Conservation (phyloP, 768 basidiomycete genomes). For the Suillus decipiens region DNA sequence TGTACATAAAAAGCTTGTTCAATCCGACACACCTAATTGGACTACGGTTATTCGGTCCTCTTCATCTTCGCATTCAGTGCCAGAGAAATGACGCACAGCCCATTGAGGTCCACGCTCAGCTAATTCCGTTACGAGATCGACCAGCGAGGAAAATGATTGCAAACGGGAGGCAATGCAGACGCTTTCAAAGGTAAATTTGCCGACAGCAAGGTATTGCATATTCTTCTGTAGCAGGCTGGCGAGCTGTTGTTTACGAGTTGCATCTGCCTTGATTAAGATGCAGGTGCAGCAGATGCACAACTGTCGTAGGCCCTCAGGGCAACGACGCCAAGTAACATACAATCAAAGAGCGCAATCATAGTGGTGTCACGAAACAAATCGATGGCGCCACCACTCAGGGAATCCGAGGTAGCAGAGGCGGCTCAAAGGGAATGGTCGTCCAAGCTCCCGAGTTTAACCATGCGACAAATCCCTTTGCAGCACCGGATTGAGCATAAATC, state of each 20-base stretch:
- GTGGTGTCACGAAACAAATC: constrained; percentile 23
- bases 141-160: constrained; percentile 23
- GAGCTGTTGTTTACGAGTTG: constrained; percentile 20
- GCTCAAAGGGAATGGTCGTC: constrained; percentile 21
- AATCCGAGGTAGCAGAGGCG: constrained; percentile 47
- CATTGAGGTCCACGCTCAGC: constrained; percentile 53
- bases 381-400: constrained; percentile 20
- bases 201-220: constrained; percentile 28
- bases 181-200: constrained; percentile 31
- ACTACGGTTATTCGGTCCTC: constrained; percentile 27
- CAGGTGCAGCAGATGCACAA: constrained; percentile 28
- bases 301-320: not conserved
- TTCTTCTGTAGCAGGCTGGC: constrained; percentile 28
- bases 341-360: constrained; percentile 27
- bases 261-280: constrained; percentile 29
- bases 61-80: constrained; percentile 27
- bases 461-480: not conserved
- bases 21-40: constrained; percentile 39
- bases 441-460: constrained; percentile 43
- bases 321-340: constrained; percentile 16
- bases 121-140: constrained; percentile 32
- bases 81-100: constrained; percentile 49
- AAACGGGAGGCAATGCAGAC: constrained; percentile 34
- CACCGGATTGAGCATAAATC: constrained; percentile 36
- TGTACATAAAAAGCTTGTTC: not conserved